A percentile compares a stretch with the other conserved stretches of the same genome.
Evolutionary conservation across 345 rosid genomes (phyloP).

Genomic region (Syzygium grande): DNA sequence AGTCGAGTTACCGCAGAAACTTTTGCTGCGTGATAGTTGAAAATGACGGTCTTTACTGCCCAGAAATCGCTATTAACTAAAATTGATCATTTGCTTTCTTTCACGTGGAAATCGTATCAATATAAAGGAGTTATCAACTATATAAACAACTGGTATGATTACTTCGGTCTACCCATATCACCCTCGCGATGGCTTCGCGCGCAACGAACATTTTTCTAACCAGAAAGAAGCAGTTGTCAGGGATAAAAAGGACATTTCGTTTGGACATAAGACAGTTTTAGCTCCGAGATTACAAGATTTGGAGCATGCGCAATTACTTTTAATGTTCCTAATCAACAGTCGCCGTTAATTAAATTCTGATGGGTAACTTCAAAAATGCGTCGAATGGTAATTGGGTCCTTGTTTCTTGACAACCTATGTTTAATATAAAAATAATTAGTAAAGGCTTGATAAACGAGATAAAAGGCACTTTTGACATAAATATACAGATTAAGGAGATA

Average conservation of each 20-base stretch:
- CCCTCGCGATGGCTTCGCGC: not conserved
- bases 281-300: not conserved
- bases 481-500: too few species aligned
- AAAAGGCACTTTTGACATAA: too few species aligned
- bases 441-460: too few species aligned
- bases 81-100: not conserved
- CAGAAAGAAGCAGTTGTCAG: not conserved
- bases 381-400: not conserved
- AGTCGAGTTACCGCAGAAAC: not conserved
- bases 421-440: too few species aligned
- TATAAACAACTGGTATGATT: not conserved
- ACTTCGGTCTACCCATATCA: not conserved
- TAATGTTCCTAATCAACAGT: not conserved
- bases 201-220: not conserved
- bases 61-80: not conserved
- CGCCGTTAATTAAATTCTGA: not conserved
- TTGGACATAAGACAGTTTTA: not conserved
- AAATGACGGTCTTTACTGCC: not conserved
- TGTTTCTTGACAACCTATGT: not conserved
- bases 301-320: not conserved
- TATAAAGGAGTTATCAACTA: not conserved
- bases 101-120: not conserved
- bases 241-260: not conserved
- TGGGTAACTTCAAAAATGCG: not conserved
- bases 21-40: not conserved